A percentile compares a stretch with the other conserved stretches of the same genome.
Evolutionary conservation across 176 grass and related monocot species (phyloP).

Genomic region (Oropetium thomaeum): DNA sequence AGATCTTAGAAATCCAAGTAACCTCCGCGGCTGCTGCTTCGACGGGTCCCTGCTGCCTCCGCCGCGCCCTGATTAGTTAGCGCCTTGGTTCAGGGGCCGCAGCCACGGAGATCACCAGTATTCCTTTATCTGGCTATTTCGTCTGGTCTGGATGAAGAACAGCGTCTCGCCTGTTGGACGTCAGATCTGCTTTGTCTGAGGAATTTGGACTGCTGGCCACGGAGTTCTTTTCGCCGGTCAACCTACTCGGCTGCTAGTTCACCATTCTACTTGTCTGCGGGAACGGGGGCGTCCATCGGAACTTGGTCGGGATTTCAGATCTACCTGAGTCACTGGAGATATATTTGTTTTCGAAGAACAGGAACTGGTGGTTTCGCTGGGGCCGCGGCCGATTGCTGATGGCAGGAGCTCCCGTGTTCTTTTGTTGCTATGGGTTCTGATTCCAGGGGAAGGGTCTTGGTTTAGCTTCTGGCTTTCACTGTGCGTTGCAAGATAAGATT

Average conservation of each 20-base stretch:
- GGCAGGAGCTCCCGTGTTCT: neutral
- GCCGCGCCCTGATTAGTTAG: neutral
- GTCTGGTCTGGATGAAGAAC: slow-evolving; percentile 21
- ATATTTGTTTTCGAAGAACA: neutral
- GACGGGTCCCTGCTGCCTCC: neutral
- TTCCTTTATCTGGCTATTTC: slow-evolving; percentile 7
- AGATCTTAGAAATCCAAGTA: slow-evolving; percentile 59
- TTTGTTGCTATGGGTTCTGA: neutral
- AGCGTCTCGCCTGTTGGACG: neutral
- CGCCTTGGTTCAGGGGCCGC: slow-evolving; percentile 15
- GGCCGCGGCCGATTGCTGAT: neutral
- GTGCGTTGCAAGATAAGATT: slow-evolving; percentile 25
- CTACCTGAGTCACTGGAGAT: neutral
- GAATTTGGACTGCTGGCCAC: slow-evolving; percentile 35
- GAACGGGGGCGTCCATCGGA: neutral
- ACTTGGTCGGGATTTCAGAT: slow-evolving; percentile 34
- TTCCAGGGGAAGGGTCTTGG: neutral
- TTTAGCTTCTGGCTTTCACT: slow-evolving; percentile 30
- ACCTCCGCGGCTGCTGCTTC: slow-evolving; percentile 28
- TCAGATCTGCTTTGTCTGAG: slow-evolving; percentile 46
- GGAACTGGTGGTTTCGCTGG: slow-evolving; percentile 1
- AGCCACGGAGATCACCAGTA: slow-evolving; percentile 19
- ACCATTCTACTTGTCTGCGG: slow-evolving; percentile 14
- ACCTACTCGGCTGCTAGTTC: slow-evolving; percentile 4
- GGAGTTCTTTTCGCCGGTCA: slow-evolving; percentile 25